Percentiles rank a stretch among this genome's conserved stretches.
Evolutionary conservation across 2,329 filamentous ascomycete species (phyloP).

Genomic region (Aspergillus sp.): DNA sequence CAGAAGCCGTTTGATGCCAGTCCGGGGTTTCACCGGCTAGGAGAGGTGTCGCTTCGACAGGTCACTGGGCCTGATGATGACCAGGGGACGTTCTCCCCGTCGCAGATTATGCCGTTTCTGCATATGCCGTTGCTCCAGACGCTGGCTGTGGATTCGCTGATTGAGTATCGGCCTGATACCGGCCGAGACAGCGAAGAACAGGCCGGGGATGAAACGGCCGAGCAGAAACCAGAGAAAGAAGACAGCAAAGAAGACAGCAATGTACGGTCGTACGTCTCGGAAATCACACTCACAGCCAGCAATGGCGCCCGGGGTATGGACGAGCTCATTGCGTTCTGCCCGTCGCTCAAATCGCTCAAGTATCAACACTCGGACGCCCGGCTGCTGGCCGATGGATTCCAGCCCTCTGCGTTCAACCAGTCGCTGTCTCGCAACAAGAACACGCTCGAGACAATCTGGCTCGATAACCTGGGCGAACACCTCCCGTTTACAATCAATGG

Average conservation of each 20-base stretch:
- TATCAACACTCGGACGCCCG: constrained; percentile 33
- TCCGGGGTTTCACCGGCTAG: constrained; percentile 20
- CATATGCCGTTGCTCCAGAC: constrained; percentile 24
- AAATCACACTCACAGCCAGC: constrained; percentile 27
- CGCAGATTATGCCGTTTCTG: constrained; percentile 26
- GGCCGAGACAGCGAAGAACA: not conserved
- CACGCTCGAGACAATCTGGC: constrained; percentile 28
- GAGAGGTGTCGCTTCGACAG: constrained; percentile 20
- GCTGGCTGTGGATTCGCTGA: constrained; percentile 25
- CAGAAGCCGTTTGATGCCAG: constrained; percentile 19
- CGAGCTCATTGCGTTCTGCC: constrained; percentile 21
- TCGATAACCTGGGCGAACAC: constrained; percentile 28
- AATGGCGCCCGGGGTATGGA: constrained; percentile 28
- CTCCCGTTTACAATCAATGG: constrained; percentile 29
- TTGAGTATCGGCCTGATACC: constrained; percentile 19
- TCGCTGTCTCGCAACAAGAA: constrained; percentile 25
- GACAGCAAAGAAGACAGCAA: not conserved
- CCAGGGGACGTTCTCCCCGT: constrained; percentile 12
- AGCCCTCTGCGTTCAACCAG: constrained; percentile 25
- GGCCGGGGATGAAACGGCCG: not conserved
- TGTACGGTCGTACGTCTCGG: constrained; percentile 11
- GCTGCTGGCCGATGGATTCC: constrained; percentile 25
- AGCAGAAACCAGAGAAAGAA: not conserved
- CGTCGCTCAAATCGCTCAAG: constrained; percentile 27
- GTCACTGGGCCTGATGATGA: constrained; percentile 7